Evolutionary conservation across 2,329 filamentous ascomycete species (phyloP).

Genomic region (Colletotrichum cuscutae): DNA sequence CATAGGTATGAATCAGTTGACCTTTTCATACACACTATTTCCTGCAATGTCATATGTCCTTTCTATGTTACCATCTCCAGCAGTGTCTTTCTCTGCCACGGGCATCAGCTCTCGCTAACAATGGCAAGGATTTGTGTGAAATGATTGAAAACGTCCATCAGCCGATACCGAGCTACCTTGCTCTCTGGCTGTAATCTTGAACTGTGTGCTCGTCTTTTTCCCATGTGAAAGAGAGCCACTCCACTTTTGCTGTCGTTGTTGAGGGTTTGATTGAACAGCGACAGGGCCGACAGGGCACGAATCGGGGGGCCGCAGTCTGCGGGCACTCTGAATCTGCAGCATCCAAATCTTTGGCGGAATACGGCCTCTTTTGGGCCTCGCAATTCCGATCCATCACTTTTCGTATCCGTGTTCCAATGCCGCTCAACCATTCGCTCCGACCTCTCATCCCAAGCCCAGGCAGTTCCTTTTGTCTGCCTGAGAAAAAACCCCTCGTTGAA

Average conservation of each 20-base stretch:
- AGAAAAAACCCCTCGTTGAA: background rate
- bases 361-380: background rate
- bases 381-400: slow-evolving; percentile 11
- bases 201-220: slow-evolving; percentile 10
- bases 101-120: background rate
- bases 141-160: slow-evolving; percentile 25
- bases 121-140: background rate
- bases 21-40: background rate
- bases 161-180: slow-evolving; percentile 25
- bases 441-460: background rate
- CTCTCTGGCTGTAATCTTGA: background rate
- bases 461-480: background rate
- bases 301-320: slow-evolving; percentile 9
- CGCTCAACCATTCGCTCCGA: slow-evolving; percentile 13
- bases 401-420: slow-evolving; percentile 29
- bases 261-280: slow-evolving; percentile 25
- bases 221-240: slow-evolving; percentile 30
- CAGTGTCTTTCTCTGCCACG: background rate
- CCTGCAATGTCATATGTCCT: background rate
- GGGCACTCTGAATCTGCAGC: background rate
- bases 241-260: slow-evolving; percentile 32
- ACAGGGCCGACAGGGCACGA: slow-evolving; percentile 12
- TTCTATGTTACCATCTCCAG: background rate
- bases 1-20: background rate
- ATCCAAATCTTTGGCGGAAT: background rate